These are phyloP conservation scores for Pythium sp. DNA, from an alignment of 352 stramenopile species.

Conservation along the genomic window DNA sequence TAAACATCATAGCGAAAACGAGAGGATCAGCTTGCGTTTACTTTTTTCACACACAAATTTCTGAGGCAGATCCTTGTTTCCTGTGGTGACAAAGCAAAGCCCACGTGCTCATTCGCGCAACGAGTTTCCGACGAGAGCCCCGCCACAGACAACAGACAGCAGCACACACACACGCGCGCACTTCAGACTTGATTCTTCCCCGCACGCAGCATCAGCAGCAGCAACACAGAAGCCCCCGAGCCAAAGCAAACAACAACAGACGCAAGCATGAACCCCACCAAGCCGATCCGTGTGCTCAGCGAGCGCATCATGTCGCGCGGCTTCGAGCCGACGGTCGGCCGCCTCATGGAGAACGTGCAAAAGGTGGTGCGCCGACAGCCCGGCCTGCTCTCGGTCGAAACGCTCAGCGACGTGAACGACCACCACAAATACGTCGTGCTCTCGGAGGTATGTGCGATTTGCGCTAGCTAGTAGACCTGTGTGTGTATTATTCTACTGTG, in stretches of 20 bases:
- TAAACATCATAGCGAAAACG: not conserved
- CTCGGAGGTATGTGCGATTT: constrained; percentile 53
- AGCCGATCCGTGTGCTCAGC: constrained; percentile 77
- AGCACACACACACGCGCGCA: not conserved
- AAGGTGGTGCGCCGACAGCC: constrained; percentile 73
- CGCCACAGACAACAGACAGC: not conserved
- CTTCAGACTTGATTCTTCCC: constrained; percentile 6
- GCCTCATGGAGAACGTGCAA: constrained; percentile 82
- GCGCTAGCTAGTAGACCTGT: not conserved
- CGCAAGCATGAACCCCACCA: constrained; percentile 30
- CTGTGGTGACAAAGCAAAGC: not conserved
- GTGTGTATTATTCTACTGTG: not conserved
- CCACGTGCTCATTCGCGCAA: not conserved
- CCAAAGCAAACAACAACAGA: not conserved
- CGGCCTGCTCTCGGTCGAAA: constrained; percentile 77
- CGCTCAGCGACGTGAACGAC: constrained; percentile 76
- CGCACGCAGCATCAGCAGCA: not conserved
- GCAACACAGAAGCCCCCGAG: not conserved
- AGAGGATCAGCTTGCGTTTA: constrained; percentile 2
- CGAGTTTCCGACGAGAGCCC: not conserved
- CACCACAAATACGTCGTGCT: constrained; percentile 88
- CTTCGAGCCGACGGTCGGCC: constrained; percentile 78
- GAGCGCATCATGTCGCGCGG: constrained; percentile 82
- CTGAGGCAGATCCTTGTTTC: constrained; percentile 9
- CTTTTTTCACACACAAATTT: constrained; percentile 5